Base-by-base conservation (phyloP, 805 yeast genomes). In the Spathaspora hagerdaliae region DNA sequence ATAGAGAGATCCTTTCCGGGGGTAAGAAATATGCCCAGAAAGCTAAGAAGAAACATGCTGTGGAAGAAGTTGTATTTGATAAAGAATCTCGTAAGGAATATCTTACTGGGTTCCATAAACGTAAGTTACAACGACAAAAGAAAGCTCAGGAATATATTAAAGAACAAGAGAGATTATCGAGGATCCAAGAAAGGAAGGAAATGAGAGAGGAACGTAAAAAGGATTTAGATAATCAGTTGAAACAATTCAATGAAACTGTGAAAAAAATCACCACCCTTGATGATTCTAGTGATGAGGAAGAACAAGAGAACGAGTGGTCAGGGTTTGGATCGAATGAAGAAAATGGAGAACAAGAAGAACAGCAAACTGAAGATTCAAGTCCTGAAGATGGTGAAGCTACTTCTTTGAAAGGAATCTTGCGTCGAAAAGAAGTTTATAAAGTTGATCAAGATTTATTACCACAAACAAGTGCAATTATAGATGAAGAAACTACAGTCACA, bases 71-170 rank as follows among this genome's bases (percentile, higher is more conserved):
- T 27, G 81, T 78, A 1, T 94, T 90, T 62, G 94, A 94, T 64
- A 79, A 81, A 51, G 86, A 77, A 14, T 77, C 85, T n/a, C 71
- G 97, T 61, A 67, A 74, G 63, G 96, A 92, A 49, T 92, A 82
- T 63, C 69, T 92, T 53, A 92, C 97, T 2, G 99, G 99, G 36
- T 92, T 92, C 64, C 98, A 94, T 65, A 92, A 92, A 68, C 79
- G 99, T 59, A 92, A 92, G 62, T 62, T 92, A 13, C 87, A 87
- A 58, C 78, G 98, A 63, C 86, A 87, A 67, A 91, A 89, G 68
- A 82, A 84, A 52, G 98, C 97, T 0, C 82, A 80, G 53, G 87
- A 79, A 48, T 82, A 74, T 56, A 79, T 78, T 42, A 82, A 84
- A 54, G 96, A 91, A 60, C 87, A 84, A 59, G 94, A 85, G 5